Conservation (phyloP, 1,139 yeast species). For the Zygosaccharomyces sapae region DNA sequence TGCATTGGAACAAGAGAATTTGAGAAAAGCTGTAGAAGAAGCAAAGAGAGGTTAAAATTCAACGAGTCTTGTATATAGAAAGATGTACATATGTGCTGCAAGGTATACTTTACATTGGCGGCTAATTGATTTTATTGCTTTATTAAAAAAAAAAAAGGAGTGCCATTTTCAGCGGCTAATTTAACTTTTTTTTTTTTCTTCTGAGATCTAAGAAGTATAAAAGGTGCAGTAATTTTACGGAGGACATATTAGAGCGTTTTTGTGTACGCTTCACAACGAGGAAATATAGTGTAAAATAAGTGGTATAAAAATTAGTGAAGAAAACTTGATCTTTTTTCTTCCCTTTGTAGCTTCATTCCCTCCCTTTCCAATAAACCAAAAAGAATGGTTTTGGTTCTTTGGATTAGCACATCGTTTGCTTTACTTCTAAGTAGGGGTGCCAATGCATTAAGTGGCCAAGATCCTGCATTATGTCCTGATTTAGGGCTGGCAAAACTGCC, state of each 20-base stretch:
- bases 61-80: conserved; percentile 6
- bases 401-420: neutral
- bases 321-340: too few relatives aligned
- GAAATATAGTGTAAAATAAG: neutral
- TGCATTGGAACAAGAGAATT: conserved; percentile 39
- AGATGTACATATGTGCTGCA: too few relatives aligned
- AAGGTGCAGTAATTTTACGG: neutral
- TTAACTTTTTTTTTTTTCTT: neutral
- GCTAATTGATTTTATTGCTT: too few relatives aligned
- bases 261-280: neutral
- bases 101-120: too few relatives aligned
- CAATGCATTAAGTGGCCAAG: conserved; percentile 1
- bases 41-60: conserved; percentile 26
- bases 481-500: conserved; percentile 3
- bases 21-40: conserved; percentile 38
- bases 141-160: too few relatives aligned
- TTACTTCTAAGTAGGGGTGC: neutral
- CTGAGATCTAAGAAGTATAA: neutral
- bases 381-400: conserved; percentile 1
- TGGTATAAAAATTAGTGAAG: too few relatives aligned
- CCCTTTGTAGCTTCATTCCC: too few relatives aligned
- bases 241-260: neutral
- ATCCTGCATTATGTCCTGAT: conserved; percentile 11
- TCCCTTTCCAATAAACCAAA: neutral
- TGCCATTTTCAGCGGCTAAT: too few relatives aligned